A percentile compares a stretch with the other conserved stretches of the same genome.
Evolutionary conservation across 768 basidiomycete genomes (phyloP).

Genomic region (Termitomyces sp.): DNA sequence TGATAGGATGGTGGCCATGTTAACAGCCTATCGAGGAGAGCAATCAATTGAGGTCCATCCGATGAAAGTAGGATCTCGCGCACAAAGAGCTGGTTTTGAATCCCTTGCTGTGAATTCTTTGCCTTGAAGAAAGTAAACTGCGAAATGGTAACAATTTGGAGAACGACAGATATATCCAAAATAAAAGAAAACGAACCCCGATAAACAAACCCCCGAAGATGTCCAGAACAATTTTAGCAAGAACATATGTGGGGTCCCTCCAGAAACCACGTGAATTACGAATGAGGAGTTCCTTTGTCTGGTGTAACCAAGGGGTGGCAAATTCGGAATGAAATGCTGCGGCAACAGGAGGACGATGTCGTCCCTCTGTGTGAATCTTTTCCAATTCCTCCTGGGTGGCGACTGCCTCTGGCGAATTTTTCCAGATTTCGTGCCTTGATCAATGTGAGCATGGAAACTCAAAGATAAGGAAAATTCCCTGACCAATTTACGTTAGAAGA

Average conservation of each 20-base stretch:
- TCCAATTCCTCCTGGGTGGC: slow-evolving; percentile 31
- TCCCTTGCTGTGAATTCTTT: slow-evolving; percentile 46
- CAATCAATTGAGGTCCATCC: background rate
- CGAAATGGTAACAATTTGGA: slow-evolving; percentile 7
- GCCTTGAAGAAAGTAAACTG: slow-evolving; percentile 60
- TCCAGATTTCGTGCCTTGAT: slow-evolving; percentile 31
- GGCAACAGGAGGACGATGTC: slow-evolving; percentile 30
- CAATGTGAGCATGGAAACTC: slow-evolving; percentile 15
- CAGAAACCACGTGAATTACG: slow-evolving; percentile 44
- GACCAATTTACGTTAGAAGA: slow-evolving; percentile 50
- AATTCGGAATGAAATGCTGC: slow-evolving; percentile 36
- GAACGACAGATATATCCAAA: background rate
- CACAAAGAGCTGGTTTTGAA: slow-evolving; percentile 64
- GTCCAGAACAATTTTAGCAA: slow-evolving; percentile 53
- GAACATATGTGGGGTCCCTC: slow-evolving; percentile 56
- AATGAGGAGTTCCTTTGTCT: slow-evolving; percentile 33
- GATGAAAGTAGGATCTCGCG: slow-evolving; percentile 15
- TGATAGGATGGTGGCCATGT: slow-evolving; percentile 46
- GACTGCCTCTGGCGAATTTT: slow-evolving; percentile 33
- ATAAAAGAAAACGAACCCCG: slow-evolving; percentile 25
- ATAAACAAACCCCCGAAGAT: slow-evolving; percentile 51
- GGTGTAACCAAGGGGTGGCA: slow-evolving; percentile 49
- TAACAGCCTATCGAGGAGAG: slow-evolving; percentile 36
- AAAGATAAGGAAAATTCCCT: slow-evolving; percentile 28
- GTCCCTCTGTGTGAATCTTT: slow-evolving; percentile 46